Base-by-base conservation (phyloP, 106 monocot species). In the Allium fistulosum region DNA sequence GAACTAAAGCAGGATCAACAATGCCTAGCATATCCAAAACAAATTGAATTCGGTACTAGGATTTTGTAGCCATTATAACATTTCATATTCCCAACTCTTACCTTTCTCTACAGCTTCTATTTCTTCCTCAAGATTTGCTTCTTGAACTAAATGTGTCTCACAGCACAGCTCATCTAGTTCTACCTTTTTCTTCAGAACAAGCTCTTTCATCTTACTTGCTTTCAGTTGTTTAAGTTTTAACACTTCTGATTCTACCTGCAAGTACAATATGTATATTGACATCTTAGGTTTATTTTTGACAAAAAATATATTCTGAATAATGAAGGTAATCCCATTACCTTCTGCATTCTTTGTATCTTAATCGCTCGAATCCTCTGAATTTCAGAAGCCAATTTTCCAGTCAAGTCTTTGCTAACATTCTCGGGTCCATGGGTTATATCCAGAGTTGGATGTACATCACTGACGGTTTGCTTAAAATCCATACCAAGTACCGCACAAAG, bases 291-390 rank as follows among this genome's bases (percentile, higher is more conserved):
- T 1, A 7, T 53, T 9, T 53, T 26, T 4, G 9, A 57, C 57
- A 22, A 22, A 22, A 22, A 22, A 22, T 22, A 22, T 22, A 22
- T 22, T 22, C 22, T 22, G 22, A 22, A 22, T 22, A 1, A 0
- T 0, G 22, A 22, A 22, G 22, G 22, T 10, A 57, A 2, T 48
- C 28, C 46, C 48, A 46, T 69, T 79, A 90, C 90, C 81, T 83
- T 87, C 66, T 90, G 80, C 79, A 94, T 87, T 70, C 88, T 79
- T 58, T 81, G 70, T 45, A 71, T 66, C 72, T 93, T 93, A 59
- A 86, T 28, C n/a, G 79, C 83, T 61, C 77, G 53, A 63, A 93
- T 65, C 60, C 70, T 81, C 57, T 81, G 63, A 46, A 81, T 73
- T 10, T 79, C 77, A 17, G 66, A 57, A 17, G 57, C 74, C 51